Percentiles rank a stretch among this genome's conserved stretches.
phyloP scores from a whole-genome alignment of 139 green algal species.

The Tetraselmis striata region DNA sequence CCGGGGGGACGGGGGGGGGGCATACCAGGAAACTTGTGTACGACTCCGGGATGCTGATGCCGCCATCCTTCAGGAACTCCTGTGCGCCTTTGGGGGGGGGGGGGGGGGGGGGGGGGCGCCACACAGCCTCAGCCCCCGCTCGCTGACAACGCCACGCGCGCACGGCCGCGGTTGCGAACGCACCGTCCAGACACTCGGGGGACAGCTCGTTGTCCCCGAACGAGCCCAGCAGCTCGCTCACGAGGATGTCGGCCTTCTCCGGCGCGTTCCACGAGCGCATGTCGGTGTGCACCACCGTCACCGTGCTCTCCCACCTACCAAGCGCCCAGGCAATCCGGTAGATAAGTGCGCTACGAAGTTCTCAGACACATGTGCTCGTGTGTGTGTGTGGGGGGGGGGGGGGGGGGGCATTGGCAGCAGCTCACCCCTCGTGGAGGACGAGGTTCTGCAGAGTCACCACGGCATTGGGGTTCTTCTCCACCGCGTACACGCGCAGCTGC shows the following conservation, averaged over 20 bases:
- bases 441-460: constrained; percentile 84
- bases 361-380: too few relatives aligned
- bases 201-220: constrained; percentile 99
- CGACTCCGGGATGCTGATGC: constrained; percentile 68
- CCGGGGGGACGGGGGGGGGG: too few relatives aligned
- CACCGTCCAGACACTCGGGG: constrained; percentile 89
- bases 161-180: too few relatives aligned
- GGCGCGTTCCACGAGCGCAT: constrained; percentile 77
- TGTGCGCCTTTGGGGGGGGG: constrained; percentile 47
- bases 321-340: too few relatives aligned
- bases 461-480: constrained; percentile 99
- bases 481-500: constrained; percentile 74
- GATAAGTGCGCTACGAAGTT: too few relatives aligned
- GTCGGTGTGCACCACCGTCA: constrained; percentile 71
- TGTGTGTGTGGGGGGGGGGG: not conserved
- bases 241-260: constrained; percentile 83
- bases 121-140: too few relatives aligned
- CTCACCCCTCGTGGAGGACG: constrained; percentile 56
- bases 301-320: constrained; percentile 30
- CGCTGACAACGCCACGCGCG: too few relatives aligned
- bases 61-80: constrained; percentile 73
- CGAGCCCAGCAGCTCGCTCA: constrained; percentile 88
- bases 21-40: constrained; percentile 74
- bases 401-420: not conserved
- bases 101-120: not conserved